phyloP scores from a whole-genome alignment of 2,329 filamentous ascomycete genomes.

The Ophiocordyceps camponoti-rufipedis region DNA sequence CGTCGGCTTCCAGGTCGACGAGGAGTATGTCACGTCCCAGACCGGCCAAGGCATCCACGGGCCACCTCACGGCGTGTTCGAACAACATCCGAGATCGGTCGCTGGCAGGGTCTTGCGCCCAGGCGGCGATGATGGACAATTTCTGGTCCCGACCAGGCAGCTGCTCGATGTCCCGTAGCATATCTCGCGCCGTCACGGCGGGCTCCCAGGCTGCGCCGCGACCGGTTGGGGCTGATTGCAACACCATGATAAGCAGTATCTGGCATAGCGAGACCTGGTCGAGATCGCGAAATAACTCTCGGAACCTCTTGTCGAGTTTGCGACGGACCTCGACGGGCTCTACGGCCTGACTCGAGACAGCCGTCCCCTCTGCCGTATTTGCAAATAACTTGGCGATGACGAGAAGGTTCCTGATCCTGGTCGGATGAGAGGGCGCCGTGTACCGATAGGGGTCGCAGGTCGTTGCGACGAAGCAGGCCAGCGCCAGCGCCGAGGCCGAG shows the following conservation, averaged over 20 bases:
- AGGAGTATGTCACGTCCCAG: constrained; percentile 23
- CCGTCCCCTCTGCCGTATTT: constrained; percentile 24
- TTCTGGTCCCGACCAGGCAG: constrained; percentile 27
- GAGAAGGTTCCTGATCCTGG: constrained; percentile 31
- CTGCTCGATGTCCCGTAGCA: constrained; percentile 29
- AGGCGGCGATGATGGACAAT: constrained; percentile 22
- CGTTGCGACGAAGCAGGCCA: constrained; percentile 28
- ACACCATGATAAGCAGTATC: constrained; percentile 29
- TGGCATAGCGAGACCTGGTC: constrained; percentile 37
- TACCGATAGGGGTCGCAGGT: constrained; percentile 30
- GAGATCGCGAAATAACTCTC: constrained; percentile 19
- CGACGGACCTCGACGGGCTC: constrained; percentile 8
- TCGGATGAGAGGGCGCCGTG: constrained; percentile 29
- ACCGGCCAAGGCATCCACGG: constrained; percentile 25
- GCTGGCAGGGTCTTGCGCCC: constrained; percentile 21
- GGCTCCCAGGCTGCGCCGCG: constrained; percentile 28
- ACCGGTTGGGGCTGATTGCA: constrained; percentile 20
- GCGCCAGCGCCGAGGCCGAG: constrained; percentile 23
- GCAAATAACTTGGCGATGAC: constrained; percentile 32
- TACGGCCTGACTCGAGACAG: constrained; percentile 8
- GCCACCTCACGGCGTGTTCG: constrained; percentile 26
- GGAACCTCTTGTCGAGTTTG: constrained; percentile 7
- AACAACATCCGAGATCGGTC: constrained; percentile 27
- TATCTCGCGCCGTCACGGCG: constrained; percentile 20
- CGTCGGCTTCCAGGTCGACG: background rate